These are phyloP conservation scores for Claviceps digitariae DNA, from an alignment of 2,329 filamentous ascomycete species.

Conservation along the genomic window DNA sequence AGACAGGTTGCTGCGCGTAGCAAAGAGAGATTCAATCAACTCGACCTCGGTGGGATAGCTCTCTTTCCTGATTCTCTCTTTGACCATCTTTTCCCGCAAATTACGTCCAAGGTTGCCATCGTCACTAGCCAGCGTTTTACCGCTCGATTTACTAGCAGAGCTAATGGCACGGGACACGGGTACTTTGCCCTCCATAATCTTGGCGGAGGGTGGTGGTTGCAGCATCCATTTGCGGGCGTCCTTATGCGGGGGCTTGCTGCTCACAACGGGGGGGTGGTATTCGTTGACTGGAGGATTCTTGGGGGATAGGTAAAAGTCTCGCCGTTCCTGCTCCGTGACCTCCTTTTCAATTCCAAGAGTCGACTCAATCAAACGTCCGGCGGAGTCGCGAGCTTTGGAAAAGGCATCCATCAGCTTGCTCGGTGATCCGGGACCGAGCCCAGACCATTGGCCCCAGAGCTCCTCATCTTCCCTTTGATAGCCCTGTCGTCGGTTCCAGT, in stretches of 20 bases:
- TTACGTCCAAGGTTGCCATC: slow-evolving; percentile 28
- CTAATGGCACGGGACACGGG: slow-evolving; percentile 51
- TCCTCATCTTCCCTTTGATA: slow-evolving; percentile 84
- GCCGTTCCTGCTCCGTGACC: slow-evolving; percentile 37
- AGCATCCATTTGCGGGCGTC: slow-evolving; percentile 82
- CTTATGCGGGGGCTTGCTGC: slow-evolving; percentile 53
- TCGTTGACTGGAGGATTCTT: slow-evolving; percentile 69
- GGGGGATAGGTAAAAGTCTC: slow-evolving; percentile 47
- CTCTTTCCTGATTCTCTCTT: slow-evolving; percentile 32
- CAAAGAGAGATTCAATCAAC: slow-evolving; percentile 29
- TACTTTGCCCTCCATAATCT: slow-evolving; percentile 80
- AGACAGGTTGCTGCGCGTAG: slow-evolving; percentile 18
- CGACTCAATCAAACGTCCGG: slow-evolving; percentile 38
- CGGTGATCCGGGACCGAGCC: slow-evolving; percentile 27
- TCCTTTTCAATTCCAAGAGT: slow-evolving; percentile 38
- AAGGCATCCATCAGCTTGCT: slow-evolving; percentile 45
- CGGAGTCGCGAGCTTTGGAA: slow-evolving; percentile 43
- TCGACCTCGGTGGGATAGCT: slow-evolving; percentile 28
- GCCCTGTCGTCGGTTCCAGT: slow-evolving; percentile 58
- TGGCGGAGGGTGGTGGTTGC: slow-evolving; percentile 78
- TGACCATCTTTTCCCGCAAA: slow-evolving; percentile 31
- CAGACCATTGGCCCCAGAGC: slow-evolving; percentile 51
- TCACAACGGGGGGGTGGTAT: slow-evolving; percentile 72
- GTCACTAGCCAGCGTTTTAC: slow-evolving; percentile 28
- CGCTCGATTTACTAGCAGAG: slow-evolving; percentile 36